Evolutionary conservation across 169 alveolate species (phyloP), one percentile per base, ranked within the genome.

Genomic region (Cryptosporidium baileyi): DNA sequence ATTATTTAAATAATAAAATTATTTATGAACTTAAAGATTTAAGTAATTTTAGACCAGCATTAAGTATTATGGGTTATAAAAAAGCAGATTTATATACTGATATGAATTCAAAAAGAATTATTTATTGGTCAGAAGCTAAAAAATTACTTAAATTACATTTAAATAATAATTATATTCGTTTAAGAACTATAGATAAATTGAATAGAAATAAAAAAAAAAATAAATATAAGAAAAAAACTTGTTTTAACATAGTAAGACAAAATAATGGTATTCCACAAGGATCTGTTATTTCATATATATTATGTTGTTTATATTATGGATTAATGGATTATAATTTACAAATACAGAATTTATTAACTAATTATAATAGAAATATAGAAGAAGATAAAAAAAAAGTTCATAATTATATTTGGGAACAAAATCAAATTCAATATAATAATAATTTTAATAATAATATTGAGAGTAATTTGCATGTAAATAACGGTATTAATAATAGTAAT

Each of bases 211-310:
- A 30, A 5, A 57, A 38, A 57, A 57, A 19, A 57, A 57, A 57
- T 24, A 30, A 30, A 24, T 17, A 13, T 0, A 57, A 17, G 32
- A 57, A 57, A 57, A 30, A 3, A 24, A 19, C 32, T 19, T 24
- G 13, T 57, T 24, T 30, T 22, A 51, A 47, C 24, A 15, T 57
- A 15, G 34, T 74, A 38, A 51, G 54, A 15, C 85, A 74, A 57
- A 26, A 41, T 24, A 19, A 36, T 41, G 85, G 85, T 6, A 74
- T 74, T 9, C 85, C 85, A 54, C 85, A 74, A 54, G 85, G 85
- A 52, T 74, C 85, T 3, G 61, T 60, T 22, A 26, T 74, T 40
- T 74, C 85, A 1, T 57, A 74, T 38, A 54, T 74, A 11, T 43
- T 74, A 3, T 74, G 85, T 45, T 54, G 85, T 34, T 61, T 74